Evolutionary conservation across 805 yeast genomes (phyloP).

Genomic region (Candida morakotiae): DNA sequence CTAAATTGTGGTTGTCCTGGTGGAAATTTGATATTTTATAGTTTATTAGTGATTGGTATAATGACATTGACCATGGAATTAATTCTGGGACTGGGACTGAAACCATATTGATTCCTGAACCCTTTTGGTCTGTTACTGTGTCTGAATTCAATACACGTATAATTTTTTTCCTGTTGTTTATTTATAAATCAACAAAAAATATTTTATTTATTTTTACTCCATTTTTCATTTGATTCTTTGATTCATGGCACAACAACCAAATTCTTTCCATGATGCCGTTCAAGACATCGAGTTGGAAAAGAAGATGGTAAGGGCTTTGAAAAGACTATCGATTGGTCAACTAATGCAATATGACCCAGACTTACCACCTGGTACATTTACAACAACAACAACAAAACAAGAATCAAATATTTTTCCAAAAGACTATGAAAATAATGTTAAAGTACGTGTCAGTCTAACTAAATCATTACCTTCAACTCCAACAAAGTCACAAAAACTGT

Average conservation of each 20-base stretch:
- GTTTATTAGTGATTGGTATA: constrained; percentile 10
- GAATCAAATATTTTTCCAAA: neutral
- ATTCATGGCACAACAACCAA: constrained; percentile 1
- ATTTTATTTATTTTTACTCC: constrained; percentile 1
- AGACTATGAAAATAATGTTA: neutral
- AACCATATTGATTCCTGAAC: too few relatives aligned
- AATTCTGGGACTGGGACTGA: too few relatives aligned
- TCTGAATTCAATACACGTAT: too few relatives aligned
- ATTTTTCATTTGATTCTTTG: neutral
- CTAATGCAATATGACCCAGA: constrained; percentile 66
- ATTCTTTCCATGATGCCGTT: constrained; percentile 47
- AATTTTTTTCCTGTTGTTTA: too few relatives aligned
- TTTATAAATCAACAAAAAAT: neutral
- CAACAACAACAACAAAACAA: constrained; percentile 13
- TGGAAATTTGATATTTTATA: constrained; percentile 10
- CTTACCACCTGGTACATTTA: constrained; percentile 44
- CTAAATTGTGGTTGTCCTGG: constrained; percentile 12
- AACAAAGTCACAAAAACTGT: neutral
- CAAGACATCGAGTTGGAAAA: constrained; percentile 73
- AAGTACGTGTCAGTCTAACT: neutral
- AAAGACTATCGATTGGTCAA: constrained; percentile 68
- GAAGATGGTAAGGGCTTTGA: constrained; percentile 67
- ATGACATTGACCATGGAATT: neutral
- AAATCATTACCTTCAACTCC: neutral
- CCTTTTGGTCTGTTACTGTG: too few relatives aligned